Base-by-base conservation (phyloP, 2,329 filamentous ascomycete species). In the Aspergillus awamori region DNA sequence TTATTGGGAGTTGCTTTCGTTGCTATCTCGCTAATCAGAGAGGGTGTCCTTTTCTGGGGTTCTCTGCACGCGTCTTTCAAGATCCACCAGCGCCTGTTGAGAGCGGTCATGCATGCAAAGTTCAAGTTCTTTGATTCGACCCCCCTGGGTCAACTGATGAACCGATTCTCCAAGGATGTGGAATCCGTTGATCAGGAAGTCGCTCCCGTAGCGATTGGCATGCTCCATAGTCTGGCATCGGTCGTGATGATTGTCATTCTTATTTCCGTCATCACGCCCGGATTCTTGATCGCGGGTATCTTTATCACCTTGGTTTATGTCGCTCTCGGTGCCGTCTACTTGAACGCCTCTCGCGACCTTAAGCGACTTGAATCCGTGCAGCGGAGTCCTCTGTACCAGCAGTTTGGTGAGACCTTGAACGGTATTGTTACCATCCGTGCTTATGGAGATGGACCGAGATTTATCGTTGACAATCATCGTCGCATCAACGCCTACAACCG, bases 111-210 rank as follows among this genome's bases (percentile, higher is more conserved):
- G 13, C 88, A 93, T 67, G 95, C 95, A 30, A 94, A 93, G 74
- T 98, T 99, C 83, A 93, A 91, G 73, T 99, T 99, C 80, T 99
- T 99, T 72, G 95, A 99, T 72, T 90, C 94, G 1, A 99, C 95
- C 0, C 95, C 95, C 2, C 85, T 98, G 0, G 95, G 95, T 11
- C 94, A 97, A 77, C 84, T 99, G 70, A 98, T 98, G 89, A 99
- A 99, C 77, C 88, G 95, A 20, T 99, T 99, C 80, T 98, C 94
- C 75, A 98, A 98, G 77, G 95, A 99, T 75, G 86, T 99, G 13
- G 93, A 99, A 75, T 88, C 93, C 10, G 85, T 99, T 20, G 95
- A 99, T 68, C 95, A 99, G 74, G 95, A 99, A 76, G 91, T 99
- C 60, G 93, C 95, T 0, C 92, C 93, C 2, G 88, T 96, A 43